Percentiles rank a stretch among this genome's conserved stretches.
Conservation (phyloP, 129 eudicot genomes). For the Flaveria sonorensis region DNA sequence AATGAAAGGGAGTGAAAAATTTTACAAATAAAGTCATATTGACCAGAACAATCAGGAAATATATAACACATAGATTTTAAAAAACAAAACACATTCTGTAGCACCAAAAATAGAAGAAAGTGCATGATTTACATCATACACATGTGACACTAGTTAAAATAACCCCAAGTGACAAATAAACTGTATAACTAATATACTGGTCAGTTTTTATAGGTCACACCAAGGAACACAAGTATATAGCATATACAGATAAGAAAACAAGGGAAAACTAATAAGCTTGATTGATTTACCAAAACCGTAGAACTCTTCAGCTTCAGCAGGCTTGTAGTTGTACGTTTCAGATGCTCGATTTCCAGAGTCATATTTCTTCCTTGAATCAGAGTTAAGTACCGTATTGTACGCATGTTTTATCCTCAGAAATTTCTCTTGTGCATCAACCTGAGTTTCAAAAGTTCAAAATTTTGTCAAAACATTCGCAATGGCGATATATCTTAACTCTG, state of each 20-base stretch:
- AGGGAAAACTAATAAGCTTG: background rate
- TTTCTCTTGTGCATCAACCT: conserved; percentile 87
- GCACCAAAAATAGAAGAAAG: background rate
- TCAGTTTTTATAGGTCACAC: background rate
- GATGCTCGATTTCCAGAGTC: conserved; percentile 53
- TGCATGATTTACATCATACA: background rate
- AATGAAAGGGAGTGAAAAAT: background rate
- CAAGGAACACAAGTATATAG: conserved; percentile 5
- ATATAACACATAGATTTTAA: background rate
- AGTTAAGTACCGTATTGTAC: conserved; percentile 68
- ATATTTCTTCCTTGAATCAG: conserved; percentile 60
- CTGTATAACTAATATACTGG: background rate
- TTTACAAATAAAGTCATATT: conserved; percentile 14
- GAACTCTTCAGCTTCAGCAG: conserved; percentile 69
- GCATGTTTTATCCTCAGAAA: conserved; percentile 97
- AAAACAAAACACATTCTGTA: background rate
- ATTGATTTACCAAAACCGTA: conserved; percentile 77
- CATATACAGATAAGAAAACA: background rate
- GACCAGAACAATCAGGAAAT: background rate
- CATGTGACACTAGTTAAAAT: background rate
- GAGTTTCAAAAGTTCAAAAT: conserved; percentile 30
- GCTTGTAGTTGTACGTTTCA: conserved; percentile 50
- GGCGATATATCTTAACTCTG: background rate
- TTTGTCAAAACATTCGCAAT: background rate
- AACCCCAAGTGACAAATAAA: background rate